Conservation (phyloP, 352 stramenopile species). For the Globisporangium acanthophoron region DNA sequence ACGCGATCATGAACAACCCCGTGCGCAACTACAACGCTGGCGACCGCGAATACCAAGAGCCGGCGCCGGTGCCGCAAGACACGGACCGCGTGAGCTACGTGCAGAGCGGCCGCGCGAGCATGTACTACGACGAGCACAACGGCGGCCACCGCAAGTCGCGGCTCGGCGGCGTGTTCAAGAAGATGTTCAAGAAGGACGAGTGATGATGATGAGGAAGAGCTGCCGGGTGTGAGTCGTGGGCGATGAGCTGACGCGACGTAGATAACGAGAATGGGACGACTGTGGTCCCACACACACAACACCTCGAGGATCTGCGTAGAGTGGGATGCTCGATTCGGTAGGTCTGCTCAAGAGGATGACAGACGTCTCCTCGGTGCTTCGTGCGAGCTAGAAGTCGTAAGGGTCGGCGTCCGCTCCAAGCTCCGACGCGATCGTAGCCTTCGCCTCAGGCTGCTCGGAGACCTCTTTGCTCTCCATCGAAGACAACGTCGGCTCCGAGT, state of each 20-base stretch:
- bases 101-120: constrained; percentile 27
- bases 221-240: no score
- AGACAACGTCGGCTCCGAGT: not conserved
- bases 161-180: constrained; percentile 86
- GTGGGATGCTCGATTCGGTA: no score
- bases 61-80: constrained; percentile 11
- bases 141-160: constrained; percentile 60
- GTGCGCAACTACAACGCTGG: constrained; percentile 13
- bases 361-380: no score
- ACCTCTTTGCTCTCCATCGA: not conserved
- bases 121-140: constrained; percentile 57
- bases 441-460: not conserved
- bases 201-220: not conserved
- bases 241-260: no score
- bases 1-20: constrained; percentile 50
- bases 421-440: not conserved
- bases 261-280: no score
- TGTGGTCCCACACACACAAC: no score
- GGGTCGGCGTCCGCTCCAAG: not conserved
- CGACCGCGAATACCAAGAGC: not conserved
- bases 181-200: constrained; percentile 88
- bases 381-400: not conserved
- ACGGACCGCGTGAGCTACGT: constrained; percentile 21
- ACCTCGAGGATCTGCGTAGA: no score
- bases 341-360: no score